Conservation (phyloP, 1,284 basidiomycete species). For the Cryptococcus sp. region DNA sequence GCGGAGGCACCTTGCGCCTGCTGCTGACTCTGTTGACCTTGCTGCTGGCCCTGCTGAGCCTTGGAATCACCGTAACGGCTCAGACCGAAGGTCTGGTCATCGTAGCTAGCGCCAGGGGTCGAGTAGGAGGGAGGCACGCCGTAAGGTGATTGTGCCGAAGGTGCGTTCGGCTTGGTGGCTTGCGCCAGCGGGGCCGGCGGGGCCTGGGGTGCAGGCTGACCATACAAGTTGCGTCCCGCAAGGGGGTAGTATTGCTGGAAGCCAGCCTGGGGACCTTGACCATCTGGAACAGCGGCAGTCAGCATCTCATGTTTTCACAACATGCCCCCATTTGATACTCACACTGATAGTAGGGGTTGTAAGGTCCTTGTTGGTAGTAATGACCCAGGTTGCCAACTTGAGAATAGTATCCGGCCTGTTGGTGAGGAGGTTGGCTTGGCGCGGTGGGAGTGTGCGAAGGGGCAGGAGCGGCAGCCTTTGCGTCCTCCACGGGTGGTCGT, state of each 20-base stretch:
- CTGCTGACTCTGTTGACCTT: constrained; percentile 11
- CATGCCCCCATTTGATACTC: constrained; percentile 19
- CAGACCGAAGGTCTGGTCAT: constrained; percentile 39
- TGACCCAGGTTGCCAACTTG: constrained; percentile 50
- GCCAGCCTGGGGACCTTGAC: constrained; percentile 48
- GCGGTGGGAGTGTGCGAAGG: constrained; percentile 42
- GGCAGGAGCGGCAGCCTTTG: constrained; percentile 39
- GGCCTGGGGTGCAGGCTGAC: constrained; percentile 46
- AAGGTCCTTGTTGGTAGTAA: constrained; percentile 48
- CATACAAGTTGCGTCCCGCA: constrained; percentile 47
- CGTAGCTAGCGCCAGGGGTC: constrained; percentile 33
- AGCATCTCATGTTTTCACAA: constrained; percentile 9
- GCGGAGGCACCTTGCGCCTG: constrained; percentile 7
- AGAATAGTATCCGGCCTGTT: constrained; percentile 51
- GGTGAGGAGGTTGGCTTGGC: constrained; percentile 45
- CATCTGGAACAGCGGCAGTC: constrained; percentile 31
- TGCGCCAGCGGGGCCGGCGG: constrained; percentile 44
- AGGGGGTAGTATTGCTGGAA: constrained; percentile 54
- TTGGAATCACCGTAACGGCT: constrained; percentile 43
- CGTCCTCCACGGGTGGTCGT: constrained; percentile 46
- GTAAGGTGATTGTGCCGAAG: constrained; percentile 48
- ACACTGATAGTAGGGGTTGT: constrained; percentile 56
- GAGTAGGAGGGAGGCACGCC: constrained; percentile 44
- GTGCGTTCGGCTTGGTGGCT: constrained; percentile 34
- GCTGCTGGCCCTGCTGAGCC: constrained; percentile 8